phyloP scores from a whole-genome alignment of 352 stramenopile genomes.

The Phytophthora gonapodyides region DNA sequence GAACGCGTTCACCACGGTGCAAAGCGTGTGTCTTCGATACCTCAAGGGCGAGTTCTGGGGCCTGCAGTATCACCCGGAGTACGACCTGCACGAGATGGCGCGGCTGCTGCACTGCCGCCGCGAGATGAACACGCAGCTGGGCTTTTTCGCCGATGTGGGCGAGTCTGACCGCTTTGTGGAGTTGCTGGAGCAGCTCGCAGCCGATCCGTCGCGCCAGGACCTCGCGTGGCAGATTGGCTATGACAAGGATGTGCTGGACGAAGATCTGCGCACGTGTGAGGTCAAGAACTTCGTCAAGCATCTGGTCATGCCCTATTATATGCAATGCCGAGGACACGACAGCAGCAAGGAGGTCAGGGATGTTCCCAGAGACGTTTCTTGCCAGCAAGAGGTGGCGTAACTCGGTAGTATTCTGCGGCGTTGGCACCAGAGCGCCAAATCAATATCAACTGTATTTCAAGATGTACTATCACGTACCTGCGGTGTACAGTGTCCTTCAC shows the following conservation, averaged over 20 bases:
- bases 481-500: slow-evolving; percentile 5
- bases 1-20: slow-evolving; percentile 65
- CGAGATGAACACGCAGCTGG: slow-evolving; percentile 60
- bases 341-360: slow-evolving; percentile 17
- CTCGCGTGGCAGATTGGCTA: slow-evolving; percentile 69
- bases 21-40: slow-evolving; percentile 58
- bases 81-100: slow-evolving; percentile 80
- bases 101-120: slow-evolving; percentile 68
- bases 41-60: slow-evolving; percentile 80
- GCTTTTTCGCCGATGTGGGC: slow-evolving; percentile 62
- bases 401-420: background rate
- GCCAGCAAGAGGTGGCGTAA: slow-evolving; percentile 33
- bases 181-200: slow-evolving; percentile 59
- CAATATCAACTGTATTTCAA: slow-evolving; percentile 31
- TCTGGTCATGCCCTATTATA: slow-evolving; percentile 67
- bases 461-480: background rate
- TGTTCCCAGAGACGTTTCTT: slow-evolving; percentile 12
- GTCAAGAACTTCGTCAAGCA: slow-evolving; percentile 78
- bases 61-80: slow-evolving; percentile 81
- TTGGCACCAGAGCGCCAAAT: background rate
- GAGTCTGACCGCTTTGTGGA: slow-evolving; percentile 55
- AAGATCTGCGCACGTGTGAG: slow-evolving; percentile 65
- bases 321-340: slow-evolving; percentile 18
- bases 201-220: slow-evolving; percentile 55
- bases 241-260: slow-evolving; percentile 72